Evolutionary conservation across 305 asterid species (phyloP), one percentile per base, ranked within the genome.

Genomic region (Ajuga reptans): DNA sequence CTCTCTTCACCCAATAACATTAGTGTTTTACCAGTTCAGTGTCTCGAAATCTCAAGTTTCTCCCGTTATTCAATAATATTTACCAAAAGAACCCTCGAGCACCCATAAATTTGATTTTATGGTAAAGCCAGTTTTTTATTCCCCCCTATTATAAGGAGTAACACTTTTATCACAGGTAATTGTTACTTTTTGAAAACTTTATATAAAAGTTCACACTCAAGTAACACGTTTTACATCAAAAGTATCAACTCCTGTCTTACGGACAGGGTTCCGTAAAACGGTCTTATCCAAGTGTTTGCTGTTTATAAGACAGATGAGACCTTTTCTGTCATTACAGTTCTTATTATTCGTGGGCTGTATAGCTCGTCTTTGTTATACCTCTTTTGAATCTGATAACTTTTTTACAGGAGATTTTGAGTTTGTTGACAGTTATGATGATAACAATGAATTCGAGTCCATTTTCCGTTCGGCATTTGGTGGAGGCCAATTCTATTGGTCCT

Each of bases 391-490:
- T 67, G 50, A 21, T 75, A 8, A 63, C 58, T 60, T 49, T 45
- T n/a, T 62, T 72, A 46, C 84, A 82, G 90, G 85, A 64, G 82
- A 60, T 46, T 84, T 82, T 37, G 87, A 87, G 71, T 85, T 85
- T 68, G 76, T 77, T 71, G 88, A 80, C 51, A 72, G 67, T 18
- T 85, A 77, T 41, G 86, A 84, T 36, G 88, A 76, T 50, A 87
- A 80, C 41, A 42, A 36, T 45, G 86, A 84, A 54, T 84, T 81
- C 14, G 91, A 88, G 79, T 75, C 67, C 64, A 66, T 83, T 24
- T 90, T 81, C 76, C 83, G 80, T 16, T 65, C 91, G 6, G 80
- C 85, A 61, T 87, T 84, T 64, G 85, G 95, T 12, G 87, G 87
- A 62, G 77, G 69, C 54, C 72, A 68, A 36, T 82, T 73, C 79